Conservation (phyloP, 2,329 filamentous ascomycete genomes). For the Botryosphaeria dothidea region DNA sequence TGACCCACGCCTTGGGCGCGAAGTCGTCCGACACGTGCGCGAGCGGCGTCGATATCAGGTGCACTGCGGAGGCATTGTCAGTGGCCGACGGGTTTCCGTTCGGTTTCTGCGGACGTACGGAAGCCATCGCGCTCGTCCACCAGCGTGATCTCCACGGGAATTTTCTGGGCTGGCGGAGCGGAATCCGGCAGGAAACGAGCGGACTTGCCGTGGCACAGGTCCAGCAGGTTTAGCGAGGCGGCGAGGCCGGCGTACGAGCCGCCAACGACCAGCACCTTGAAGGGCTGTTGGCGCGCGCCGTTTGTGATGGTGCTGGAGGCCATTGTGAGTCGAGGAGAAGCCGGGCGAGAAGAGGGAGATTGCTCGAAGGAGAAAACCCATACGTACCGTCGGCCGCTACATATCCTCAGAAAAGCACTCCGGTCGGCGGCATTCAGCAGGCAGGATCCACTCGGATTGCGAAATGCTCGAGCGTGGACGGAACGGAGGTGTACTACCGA, state of each 20-base stretch:
- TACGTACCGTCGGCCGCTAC: neutral
- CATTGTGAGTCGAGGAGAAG: neutral
- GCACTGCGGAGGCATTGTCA: constrained; percentile 51
- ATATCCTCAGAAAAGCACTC: neutral
- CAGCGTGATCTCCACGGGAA: constrained; percentile 66
- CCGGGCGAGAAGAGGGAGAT: neutral
- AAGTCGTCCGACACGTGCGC: neutral
- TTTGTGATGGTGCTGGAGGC: neutral
- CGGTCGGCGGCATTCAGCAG: neutral
- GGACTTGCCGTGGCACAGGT: constrained; percentile 58
- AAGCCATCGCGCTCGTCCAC: constrained; percentile 83
- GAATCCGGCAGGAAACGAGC: neutral
- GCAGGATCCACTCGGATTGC: neutral
- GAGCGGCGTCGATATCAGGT: neutral
- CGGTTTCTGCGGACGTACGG: constrained; percentile 61
- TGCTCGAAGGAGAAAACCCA: neutral
- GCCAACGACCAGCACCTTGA: constrained; percentile 63
- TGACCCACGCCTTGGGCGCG: constrained; percentile 4
- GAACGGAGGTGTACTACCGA: neutral
- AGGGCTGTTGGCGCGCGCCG: neutral
- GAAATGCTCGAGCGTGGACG: neutral
- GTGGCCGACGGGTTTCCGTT: constrained; percentile 57
- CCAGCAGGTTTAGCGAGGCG: constrained; percentile 65
- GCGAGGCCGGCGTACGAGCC: constrained; percentile 73
- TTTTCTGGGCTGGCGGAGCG: constrained; percentile 43